phyloP scores from a whole-genome alignment of 2,329 filamentous ascomycete genomes.

The Pseudogymnoascus verrucosus region DNA sequence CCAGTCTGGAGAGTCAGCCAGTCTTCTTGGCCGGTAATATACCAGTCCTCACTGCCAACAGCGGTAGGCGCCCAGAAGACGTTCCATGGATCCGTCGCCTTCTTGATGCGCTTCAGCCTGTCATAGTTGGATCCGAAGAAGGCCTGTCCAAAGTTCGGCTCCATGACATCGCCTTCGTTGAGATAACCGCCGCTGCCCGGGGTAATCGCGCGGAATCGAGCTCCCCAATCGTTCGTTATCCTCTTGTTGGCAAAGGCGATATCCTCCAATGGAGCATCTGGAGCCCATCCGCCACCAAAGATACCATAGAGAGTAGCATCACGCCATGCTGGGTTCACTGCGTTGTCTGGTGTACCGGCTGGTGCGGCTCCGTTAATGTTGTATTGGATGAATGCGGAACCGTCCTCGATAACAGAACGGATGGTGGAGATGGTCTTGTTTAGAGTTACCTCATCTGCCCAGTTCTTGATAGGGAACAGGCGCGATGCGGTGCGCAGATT shows the following conservation, averaged over 20 bases:
- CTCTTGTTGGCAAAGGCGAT: slow-evolving; percentile 22
- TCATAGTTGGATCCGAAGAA: slow-evolving; percentile 34
- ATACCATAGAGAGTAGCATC: slow-evolving; percentile 8
- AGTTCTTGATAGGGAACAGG: slow-evolving; percentile 33
- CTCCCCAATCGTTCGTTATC: slow-evolving; percentile 26
- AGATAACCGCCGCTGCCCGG: slow-evolving; percentile 37
- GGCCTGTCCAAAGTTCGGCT: slow-evolving; percentile 33
- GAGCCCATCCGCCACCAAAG: slow-evolving; percentile 11
- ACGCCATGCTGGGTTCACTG: slow-evolving; percentile 17
- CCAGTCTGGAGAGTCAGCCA: background rate
- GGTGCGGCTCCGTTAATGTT: slow-evolving; percentile 10
- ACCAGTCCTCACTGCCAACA: slow-evolving; percentile 13
- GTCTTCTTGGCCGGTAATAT: slow-evolving; percentile 1
- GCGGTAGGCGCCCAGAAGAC: slow-evolving; percentile 15
- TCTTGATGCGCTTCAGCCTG: slow-evolving; percentile 15
- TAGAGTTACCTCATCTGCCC: slow-evolving; percentile 23
- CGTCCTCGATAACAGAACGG: slow-evolving; percentile 26
- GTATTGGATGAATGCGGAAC: slow-evolving; percentile 25
- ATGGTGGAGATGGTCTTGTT: slow-evolving; percentile 24
- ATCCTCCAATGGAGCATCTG: slow-evolving; percentile 16
- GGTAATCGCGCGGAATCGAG: slow-evolving; percentile 28
- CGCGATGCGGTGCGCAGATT: slow-evolving; percentile 31
- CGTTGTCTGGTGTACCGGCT: slow-evolving; percentile 9
- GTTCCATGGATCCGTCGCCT: slow-evolving; percentile 13
- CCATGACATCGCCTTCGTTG: slow-evolving; percentile 41